These are phyloP conservation scores for Chaetomium strumarium DNA, from an alignment of 2,329 filamentous ascomycete genomes.

Conservation along the genomic window DNA sequence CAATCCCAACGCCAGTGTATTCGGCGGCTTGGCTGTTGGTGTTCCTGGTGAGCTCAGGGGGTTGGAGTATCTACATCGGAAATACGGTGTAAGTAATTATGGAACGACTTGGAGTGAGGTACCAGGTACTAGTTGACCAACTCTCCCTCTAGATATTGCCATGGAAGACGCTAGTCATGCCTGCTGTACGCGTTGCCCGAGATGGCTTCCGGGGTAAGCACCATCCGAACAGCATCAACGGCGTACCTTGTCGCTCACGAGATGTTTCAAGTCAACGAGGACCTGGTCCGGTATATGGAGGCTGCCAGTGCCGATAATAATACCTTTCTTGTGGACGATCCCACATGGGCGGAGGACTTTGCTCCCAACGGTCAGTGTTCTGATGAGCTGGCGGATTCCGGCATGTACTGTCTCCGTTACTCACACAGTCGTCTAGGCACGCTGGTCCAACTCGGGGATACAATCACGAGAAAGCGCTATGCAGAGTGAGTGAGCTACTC, in stretches of 20 bases:
- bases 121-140: neutral
- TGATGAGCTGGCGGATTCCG: too few relatives aligned
- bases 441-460: conserved; percentile 65
- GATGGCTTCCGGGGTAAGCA: conserved; percentile 56
- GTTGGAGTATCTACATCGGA: conserved; percentile 68
- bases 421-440: conserved; percentile 41
- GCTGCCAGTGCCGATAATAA: conserved; percentile 34
- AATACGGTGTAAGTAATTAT: conserved; percentile 51
- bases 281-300: conserved; percentile 69
- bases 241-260: conserved; percentile 15
- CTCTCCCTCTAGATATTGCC: conserved; percentile 37
- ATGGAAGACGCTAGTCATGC: conserved; percentile 67
- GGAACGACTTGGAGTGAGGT: neutral
- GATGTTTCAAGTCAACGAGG: conserved; percentile 53
- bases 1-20: conserved; percentile 60
- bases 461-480: conserved; percentile 74
- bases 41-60: conserved; percentile 74
- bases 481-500: conserved; percentile 43
- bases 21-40: conserved; percentile 65
- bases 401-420: too few relatives aligned
- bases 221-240: neutral
- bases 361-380: conserved; percentile 59
- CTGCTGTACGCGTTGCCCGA: conserved; percentile 67
- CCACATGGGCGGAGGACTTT: conserved; percentile 81
- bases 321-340: conserved; percentile 68